Evolutionary conservation across 2,329 filamentous ascomycete genomes (phyloP).

Genomic region (Fusarium mexicanum): DNA sequence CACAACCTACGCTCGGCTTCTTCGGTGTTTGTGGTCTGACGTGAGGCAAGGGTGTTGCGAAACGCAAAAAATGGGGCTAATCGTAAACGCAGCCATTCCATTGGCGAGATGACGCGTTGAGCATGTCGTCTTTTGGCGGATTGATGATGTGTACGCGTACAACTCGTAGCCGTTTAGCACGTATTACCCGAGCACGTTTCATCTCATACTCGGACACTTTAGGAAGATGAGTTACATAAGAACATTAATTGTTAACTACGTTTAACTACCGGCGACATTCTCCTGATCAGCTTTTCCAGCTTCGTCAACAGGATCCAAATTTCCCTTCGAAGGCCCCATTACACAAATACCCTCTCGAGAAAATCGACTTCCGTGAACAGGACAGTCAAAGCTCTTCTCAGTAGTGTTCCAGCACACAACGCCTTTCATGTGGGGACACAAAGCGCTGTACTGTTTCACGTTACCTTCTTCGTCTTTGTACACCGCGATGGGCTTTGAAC

Average conservation of each 20-base stretch:
- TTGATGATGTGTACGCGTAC: constrained; percentile 25
- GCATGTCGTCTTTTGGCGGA: background rate
- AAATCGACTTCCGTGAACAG: constrained; percentile 55
- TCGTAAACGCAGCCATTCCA: background rate
- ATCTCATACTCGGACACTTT: background rate
- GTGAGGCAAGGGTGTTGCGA: constrained; percentile 3
- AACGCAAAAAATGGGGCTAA: background rate
- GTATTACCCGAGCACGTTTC: background rate
- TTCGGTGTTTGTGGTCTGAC: constrained; percentile 19
- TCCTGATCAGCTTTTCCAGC: constrained; percentile 5
- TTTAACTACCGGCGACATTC: constrained; percentile 5
- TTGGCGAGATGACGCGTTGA: constrained; percentile 24
- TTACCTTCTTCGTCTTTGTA: constrained; percentile 66
- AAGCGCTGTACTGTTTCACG: constrained; percentile 59
- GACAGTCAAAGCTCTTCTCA: constrained; percentile 66
- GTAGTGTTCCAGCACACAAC: constrained; percentile 65
- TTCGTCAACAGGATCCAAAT: constrained; percentile 2
- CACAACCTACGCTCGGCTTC: background rate
- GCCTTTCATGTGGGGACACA: constrained; percentile 66
- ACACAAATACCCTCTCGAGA: constrained; percentile 33
- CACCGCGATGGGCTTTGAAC: constrained; percentile 59
- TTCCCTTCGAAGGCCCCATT: constrained; percentile 25
- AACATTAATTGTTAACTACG: no score
- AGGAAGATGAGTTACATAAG: fast-evolving
- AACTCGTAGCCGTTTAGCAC: background rate